phyloP scores from a whole-genome alignment of 2,329 filamentous ascomycete genomes.

The Cordyceps tenuipes region DNA sequence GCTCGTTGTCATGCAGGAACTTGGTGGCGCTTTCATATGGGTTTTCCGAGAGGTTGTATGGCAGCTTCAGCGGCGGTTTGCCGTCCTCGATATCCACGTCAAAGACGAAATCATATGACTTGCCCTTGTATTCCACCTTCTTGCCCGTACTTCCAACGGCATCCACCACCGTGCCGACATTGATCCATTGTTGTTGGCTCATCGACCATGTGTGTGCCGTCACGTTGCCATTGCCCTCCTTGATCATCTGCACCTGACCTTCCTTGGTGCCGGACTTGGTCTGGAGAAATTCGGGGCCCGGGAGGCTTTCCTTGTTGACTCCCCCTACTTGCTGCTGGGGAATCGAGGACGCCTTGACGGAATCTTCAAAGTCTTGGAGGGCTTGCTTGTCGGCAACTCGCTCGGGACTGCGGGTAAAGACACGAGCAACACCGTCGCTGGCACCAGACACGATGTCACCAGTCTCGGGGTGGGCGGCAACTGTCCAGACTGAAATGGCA shows the following conservation, averaged over 20 bases:
- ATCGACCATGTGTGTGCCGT: conserved; percentile 84
- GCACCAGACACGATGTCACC: conserved; percentile 92
- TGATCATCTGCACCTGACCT: conserved; percentile 89
- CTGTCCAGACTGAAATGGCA: conserved; percentile 91
- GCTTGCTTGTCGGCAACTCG: conserved; percentile 62
- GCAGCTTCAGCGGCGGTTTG: conserved; percentile 85
- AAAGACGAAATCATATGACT: conserved; percentile 94
- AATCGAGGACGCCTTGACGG: conserved; percentile 75
- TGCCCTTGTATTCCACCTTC: conserved; percentile 68
- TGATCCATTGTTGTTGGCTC: conserved; percentile 65
- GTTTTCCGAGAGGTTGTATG: conserved; percentile 87
- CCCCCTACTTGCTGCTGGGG: conserved; percentile 75
- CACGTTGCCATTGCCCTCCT: conserved; percentile 69
- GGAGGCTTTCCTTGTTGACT: conserved; percentile 86
- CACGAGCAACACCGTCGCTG: conserved; percentile 75
- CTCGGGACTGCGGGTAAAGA: conserved; percentile 69
- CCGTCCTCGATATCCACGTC: conserved; percentile 95
- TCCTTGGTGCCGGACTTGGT: conserved; percentile 87
- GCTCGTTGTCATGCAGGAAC: conserved; percentile 81
- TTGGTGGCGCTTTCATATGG: conserved; percentile 86
- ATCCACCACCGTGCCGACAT: conserved; percentile 91
- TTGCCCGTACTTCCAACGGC: conserved; percentile 73
- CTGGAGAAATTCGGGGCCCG: conserved; percentile 77
- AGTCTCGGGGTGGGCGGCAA: conserved; percentile 71
- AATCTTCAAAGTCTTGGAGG: conserved; percentile 68